Percentiles rank a stretch among this genome's conserved stretches.
phyloP scores from a whole-genome alignment of 768 basidiomycete genomes.

The Melanogaster broomeanus region DNA sequence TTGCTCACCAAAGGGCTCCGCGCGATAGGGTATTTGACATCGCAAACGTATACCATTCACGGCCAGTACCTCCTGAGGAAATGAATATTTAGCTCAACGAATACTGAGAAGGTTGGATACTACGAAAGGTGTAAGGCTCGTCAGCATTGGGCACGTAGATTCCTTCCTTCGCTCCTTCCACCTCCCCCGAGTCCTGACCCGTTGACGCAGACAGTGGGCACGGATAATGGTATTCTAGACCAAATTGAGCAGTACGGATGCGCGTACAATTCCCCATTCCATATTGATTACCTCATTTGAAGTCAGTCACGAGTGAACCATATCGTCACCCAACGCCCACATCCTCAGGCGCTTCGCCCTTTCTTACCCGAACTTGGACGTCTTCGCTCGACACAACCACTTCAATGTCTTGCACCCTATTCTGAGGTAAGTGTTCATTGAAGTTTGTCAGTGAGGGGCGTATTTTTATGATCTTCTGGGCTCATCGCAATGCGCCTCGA shows the following conservation, averaged over 20 bases:
- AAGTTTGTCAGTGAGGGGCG: neutral
- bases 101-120: constrained; percentile 42
- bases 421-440: constrained; percentile 36
- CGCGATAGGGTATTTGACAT: constrained; percentile 49
- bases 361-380: constrained; percentile 53
- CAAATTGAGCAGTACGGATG: constrained; percentile 64
- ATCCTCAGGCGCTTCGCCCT: constrained; percentile 49
- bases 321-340: constrained; percentile 42
- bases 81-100: constrained; percentile 38
- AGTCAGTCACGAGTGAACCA: constrained; percentile 43
- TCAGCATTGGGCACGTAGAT: constrained; percentile 45
- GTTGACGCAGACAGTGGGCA: constrained; percentile 50
- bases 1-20: constrained; percentile 30
- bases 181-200: neutral
- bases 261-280: constrained; percentile 26
- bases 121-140: constrained; percentile 53
- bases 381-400: constrained; percentile 53
- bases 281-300: neutral
- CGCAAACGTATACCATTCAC: constrained; percentile 48
- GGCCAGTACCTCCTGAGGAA: constrained; percentile 41
- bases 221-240: constrained; percentile 52
- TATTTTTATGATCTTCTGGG: constrained; percentile 26
- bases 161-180: neutral
- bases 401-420: constrained; percentile 49
- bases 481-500: constrained; percentile 52